phyloP scores from a whole-genome alignment of 108 stramenopile species.

The Stephanodiscus triporus region DNA sequence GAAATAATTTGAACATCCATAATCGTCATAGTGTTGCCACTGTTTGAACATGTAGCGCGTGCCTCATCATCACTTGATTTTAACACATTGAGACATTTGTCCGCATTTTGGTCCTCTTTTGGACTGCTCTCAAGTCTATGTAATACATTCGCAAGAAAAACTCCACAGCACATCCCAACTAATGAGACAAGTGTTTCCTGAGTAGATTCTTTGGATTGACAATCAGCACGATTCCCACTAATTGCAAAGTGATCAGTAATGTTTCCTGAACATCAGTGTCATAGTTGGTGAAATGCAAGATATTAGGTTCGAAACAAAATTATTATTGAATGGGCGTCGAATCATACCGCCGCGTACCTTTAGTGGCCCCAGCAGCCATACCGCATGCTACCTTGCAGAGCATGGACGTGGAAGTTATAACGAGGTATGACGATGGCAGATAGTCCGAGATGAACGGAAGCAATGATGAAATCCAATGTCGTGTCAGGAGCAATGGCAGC shows the following conservation, averaged over 20 bases:
- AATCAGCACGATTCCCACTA: slow-evolving; percentile 88
- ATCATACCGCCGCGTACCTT: slow-evolving; percentile 35
- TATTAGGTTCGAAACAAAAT: background rate
- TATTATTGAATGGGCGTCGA: background rate
- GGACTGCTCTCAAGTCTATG: slow-evolving; percentile 38
- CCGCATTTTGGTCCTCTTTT: too few relatives aligned
- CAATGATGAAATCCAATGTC: slow-evolving; percentile 5
- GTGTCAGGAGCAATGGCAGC: slow-evolving; percentile 56
- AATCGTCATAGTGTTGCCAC: slow-evolving; percentile 1
- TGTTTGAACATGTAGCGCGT: slow-evolving; percentile 3
- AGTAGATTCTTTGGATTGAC: slow-evolving; percentile 92
- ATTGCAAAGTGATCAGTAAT: slow-evolving; percentile 85
- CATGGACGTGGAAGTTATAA: slow-evolving; percentile 64
- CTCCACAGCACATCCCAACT: slow-evolving; percentile 86
- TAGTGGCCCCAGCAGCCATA: slow-evolving; percentile 86
- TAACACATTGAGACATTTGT: slow-evolving; percentile 16
- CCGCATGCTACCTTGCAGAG: slow-evolving; percentile 91
- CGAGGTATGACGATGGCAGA: slow-evolving; percentile 47
- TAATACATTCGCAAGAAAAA: slow-evolving; percentile 57
- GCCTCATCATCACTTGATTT: background rate
- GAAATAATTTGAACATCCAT: slow-evolving; percentile 43
- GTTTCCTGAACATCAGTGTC: slow-evolving; percentile 32
- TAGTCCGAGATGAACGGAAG: slow-evolving; percentile 20
- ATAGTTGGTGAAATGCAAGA: slow-evolving; percentile 9
- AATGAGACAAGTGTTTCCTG: slow-evolving; percentile 96